Base-by-base conservation (phyloP, 2,329 filamentous ascomycete genomes). In the Ascomycota sp. region DNA sequence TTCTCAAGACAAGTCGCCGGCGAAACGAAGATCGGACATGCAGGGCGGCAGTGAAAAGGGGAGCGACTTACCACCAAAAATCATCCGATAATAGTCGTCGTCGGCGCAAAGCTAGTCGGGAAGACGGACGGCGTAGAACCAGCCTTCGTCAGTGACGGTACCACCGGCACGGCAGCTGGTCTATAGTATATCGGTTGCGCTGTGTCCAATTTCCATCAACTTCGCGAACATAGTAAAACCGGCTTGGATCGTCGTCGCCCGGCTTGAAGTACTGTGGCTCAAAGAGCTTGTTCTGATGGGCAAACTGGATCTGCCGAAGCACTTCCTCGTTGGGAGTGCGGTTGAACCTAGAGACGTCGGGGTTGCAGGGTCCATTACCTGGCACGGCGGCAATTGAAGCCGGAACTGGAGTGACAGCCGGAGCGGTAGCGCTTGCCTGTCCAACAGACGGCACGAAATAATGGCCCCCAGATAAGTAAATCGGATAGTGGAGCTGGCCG, bases 251-350 rank as follows among this genome's bases (percentile, higher is more conserved):
- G 37, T 69, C 61, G 41, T 74, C 69, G 13, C 59, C 57, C 2
- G 70, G 70, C 48, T 70, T 67, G 44, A 73, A 69, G 39, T 72
- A 67, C 53, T 74, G 68, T 11, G 64, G 59, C 45, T 68, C 60
- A 38, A 62, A 58, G 38, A 63, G 51, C 38, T 56, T 54, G 45
- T 62, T 63, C 37, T 52, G 46, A 35, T 57, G 43, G n/a, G 62
- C 59, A 36, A 63, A 57, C 39, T 62, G 50, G 27, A 57, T 45
- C 43, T 63, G 59, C 33, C 61, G 55, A 13, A 57, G 43, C 22
- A 53, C 48, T 27, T 61, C 45, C 43, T 70, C 64, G 32, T 43
- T 44, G 23, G 50, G 47, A 2, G 65, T 70, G 37, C 56, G 58
- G 36, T 65, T 65, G 30, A 68, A 41, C 32, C 65, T 56, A 47